Base-by-base conservation (phyloP, 805 yeast genomes). In the Zygoascus flipseniorum region DNA sequence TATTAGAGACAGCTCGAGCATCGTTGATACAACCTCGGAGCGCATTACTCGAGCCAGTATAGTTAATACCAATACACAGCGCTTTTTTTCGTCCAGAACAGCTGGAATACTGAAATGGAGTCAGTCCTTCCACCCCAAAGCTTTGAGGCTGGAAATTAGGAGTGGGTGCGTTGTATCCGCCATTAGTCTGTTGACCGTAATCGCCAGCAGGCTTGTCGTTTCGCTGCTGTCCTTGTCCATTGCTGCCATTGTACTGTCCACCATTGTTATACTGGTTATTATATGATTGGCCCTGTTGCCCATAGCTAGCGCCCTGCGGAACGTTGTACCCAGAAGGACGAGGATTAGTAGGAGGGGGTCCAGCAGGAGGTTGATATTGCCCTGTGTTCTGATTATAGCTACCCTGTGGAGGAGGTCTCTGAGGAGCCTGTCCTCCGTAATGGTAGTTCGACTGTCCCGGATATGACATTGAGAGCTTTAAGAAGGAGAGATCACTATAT, bases 1-100 rank as follows among this genome's bases (percentile, higher is more conserved):
- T 69, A 56, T 76, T 76, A 32, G 60, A 58, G 81, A 56, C 78
- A 13, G 71, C 69, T 6, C 53, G 59, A 10, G 66, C 88, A 67
- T 87, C 96, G 63, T 88, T 88, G 63, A 88, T 84, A 66, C 95
- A 87, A 1, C 96, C 96, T 45, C 81, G 73, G 47, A 88, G 69
- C 56, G 75, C 78, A 62, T 80, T 83, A 48, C 65, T 67, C 2
- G 83, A 69, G 6, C 89, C 89, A 56, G 79, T 73, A 68, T 88
- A 88, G 69, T 88, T 88, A 66, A 85, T 82, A 11, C 96, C 96
- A 53, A 88, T 75, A 49, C 86, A 64, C 52, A 88, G 65, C 1
- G 95, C 96, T 68, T 87, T 88, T 56, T 81, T 77, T 35, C 75
- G 73, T 13, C 95, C 95, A 5, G 78, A 70, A 72, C 90, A 84